Conservation (phyloP, 805 yeast genomes). For the Candida pini region DNA sequence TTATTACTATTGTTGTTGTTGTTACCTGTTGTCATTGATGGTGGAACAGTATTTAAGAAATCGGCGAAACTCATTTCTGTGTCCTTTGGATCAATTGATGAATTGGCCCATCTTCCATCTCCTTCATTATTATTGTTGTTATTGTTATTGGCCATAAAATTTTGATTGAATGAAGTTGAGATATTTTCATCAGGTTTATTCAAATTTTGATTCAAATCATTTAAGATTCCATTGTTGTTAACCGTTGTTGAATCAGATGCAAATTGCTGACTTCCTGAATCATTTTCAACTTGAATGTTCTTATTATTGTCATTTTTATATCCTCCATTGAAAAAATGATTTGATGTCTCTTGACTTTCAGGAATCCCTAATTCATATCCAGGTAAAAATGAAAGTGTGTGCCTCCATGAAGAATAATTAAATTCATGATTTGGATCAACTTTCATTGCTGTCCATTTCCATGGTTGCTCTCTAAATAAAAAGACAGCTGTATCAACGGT, state of each 20-base stretch:
- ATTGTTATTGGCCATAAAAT: neutral
- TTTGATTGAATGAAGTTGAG: neutral
- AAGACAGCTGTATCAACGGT: conserved; percentile 73
- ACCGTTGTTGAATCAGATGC: conserved; percentile 1
- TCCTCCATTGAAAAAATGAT: neutral
- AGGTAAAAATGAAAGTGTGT: conserved; percentile 22
- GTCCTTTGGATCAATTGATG: conserved; percentile 9
- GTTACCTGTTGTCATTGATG: neutral
- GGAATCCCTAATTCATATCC: conserved; percentile 14
- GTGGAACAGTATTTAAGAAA: conserved; percentile 8
- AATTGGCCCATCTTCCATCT: neutral
- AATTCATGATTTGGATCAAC: conserved; percentile 19
- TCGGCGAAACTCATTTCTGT: conserved; percentile 14
- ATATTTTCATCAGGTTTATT: neutral
- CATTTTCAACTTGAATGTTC: neutral
- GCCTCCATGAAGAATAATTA: conserved; percentile 17
- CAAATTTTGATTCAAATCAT: neutral
- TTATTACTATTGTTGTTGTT: neutral
- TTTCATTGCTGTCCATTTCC: conserved; percentile 37
- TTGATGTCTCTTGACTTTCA: neutral
- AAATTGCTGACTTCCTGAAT: neutral
- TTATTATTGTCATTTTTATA: neutral
- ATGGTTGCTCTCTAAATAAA: conserved; percentile 71
- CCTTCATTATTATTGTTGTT: neutral
- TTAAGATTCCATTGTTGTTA: neutral